Evolutionary conservation across 768 basidiomycete genomes (phyloP).

Genomic region (Lenzites betulinus): DNA sequence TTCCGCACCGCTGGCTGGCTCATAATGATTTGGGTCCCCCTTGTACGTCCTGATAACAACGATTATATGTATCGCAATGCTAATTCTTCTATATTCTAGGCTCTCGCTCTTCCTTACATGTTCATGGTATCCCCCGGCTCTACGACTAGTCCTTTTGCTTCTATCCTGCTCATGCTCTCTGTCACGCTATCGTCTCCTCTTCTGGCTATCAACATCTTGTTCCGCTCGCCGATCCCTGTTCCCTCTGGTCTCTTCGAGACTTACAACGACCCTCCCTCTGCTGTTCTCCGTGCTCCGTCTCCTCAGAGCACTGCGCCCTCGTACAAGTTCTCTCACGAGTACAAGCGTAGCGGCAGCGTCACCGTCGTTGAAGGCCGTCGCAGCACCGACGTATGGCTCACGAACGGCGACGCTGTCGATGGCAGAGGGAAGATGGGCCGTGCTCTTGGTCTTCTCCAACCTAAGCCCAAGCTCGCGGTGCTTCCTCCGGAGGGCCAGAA

Average conservation of each 20-base stretch:
- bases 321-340: conserved; percentile 52
- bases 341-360: conserved; percentile 61
- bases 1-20: conserved; percentile 64
- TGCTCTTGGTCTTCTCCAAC: conserved; percentile 61
- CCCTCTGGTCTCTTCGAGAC: conserved; percentile 65
- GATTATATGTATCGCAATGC: not conserved
- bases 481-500: conserved; percentile 56
- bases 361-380: conserved; percentile 72
- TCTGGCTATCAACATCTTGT: conserved; percentile 59
- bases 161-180: conserved; percentile 60
- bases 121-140: conserved; percentile 42
- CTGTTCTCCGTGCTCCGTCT: conserved; percentile 46
- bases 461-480: conserved; percentile 68
- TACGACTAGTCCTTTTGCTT: conserved; percentile 40
- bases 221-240: conserved; percentile 65
- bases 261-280: conserved; percentile 44
- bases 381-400: conserved; percentile 74
- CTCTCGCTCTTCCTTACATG: conserved; percentile 65
- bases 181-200: conserved; percentile 70
- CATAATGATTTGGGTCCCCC: conserved; percentile 65
- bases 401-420: conserved; percentile 71
- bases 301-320: conserved; percentile 42
- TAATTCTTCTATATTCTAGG: conserved; percentile 38
- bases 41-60: conserved; percentile 54
- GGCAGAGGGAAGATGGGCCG: conserved; percentile 63